A percentile compares a stretch with the other conserved stretches of the same genome.
Conservation (phyloP, 2,329 filamentous ascomycete genomes). For the Fusarium euwallaceae region DNA sequence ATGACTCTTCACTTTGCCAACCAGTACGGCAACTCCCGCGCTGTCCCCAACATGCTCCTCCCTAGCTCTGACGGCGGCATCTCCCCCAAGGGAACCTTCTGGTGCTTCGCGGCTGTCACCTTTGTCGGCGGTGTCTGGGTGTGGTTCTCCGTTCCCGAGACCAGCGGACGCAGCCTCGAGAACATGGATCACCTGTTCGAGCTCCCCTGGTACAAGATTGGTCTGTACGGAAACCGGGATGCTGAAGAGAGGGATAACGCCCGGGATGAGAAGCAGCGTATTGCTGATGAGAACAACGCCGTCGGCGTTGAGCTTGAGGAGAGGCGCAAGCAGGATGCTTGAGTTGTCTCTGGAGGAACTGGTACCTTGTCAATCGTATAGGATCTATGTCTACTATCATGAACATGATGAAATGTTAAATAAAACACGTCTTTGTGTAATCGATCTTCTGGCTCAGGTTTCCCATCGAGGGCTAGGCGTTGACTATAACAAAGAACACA, state of each 20-base stretch:
- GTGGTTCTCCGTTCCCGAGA: conserved; percentile 80
- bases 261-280: conserved; percentile 59
- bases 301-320: conserved; percentile 54
- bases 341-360: not conserved
- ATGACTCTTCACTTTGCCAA: conserved; percentile 86
- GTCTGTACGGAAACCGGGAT: conserved; percentile 66
- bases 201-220: conserved; percentile 82
- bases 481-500: too few relatives aligned
- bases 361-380: not conserved
- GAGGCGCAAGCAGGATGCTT: conserved; percentile 41
- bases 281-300: conserved; percentile 50
- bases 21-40: conserved; percentile 82
- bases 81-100: conserved; percentile 77
- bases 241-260: conserved; percentile 62
- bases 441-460: too few relatives aligned
- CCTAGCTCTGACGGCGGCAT: conserved; percentile 60
- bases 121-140: conserved; percentile 77
- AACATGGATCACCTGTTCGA: conserved; percentile 80
- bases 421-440: conserved; percentile 1
- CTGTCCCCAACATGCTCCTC: conserved; percentile 81
- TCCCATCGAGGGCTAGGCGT: too few relatives aligned
- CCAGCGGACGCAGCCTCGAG: conserved; percentile 74
- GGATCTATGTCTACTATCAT: conserved; percentile 6
- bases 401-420: conserved; percentile 16
- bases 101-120: conserved; percentile 80